Conservation (phyloP, 257 asterid genomes). For the Solanum arcanum region DNA sequence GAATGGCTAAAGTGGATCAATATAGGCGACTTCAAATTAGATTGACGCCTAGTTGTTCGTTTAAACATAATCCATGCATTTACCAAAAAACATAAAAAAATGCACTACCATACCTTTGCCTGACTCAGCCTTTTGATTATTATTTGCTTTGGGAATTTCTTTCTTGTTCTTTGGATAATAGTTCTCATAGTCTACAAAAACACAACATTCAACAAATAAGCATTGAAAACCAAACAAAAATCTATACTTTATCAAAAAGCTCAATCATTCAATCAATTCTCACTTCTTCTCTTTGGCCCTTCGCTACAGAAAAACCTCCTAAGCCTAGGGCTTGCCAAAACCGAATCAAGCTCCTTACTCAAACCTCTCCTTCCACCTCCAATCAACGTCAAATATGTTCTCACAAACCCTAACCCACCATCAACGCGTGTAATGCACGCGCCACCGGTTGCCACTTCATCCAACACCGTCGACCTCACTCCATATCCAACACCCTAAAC, state of each 20-base stretch:
- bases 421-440: slow-evolving; percentile 15
- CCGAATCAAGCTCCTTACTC: slow-evolving; percentile 18
- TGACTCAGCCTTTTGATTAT: slow-evolving; percentile 29
- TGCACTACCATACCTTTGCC: slow-evolving; percentile 33
- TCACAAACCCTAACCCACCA: slow-evolving; percentile 29
- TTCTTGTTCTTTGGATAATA: slow-evolving; percentile 49
- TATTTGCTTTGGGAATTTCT: slow-evolving; percentile 38
- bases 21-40: not conserved
- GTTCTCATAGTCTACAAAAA: slow-evolving; percentile 48
- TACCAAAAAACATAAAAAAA: not conserved
- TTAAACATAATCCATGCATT: not conserved
- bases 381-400: slow-evolving; percentile 39
- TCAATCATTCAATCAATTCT: not conserved
- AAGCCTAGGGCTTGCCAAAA: slow-evolving; percentile 20
- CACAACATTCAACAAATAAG: slow-evolving; percentile 3
- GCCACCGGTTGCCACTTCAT: slow-evolving; percentile 15
- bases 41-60: not conserved
- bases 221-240: not conserved
- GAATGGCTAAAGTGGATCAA: not conserved
- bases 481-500: slow-evolving; percentile 17
- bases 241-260: not conserved
- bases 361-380: slow-evolving; percentile 29
- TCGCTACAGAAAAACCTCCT: slow-evolving; percentile 52
- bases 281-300: slow-evolving; percentile 52
- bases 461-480: slow-evolving; percentile 15